Evolutionary conservation across 1,139 yeast species (phyloP).

Genomic region (Hanseniaspora uvarum): DNA sequence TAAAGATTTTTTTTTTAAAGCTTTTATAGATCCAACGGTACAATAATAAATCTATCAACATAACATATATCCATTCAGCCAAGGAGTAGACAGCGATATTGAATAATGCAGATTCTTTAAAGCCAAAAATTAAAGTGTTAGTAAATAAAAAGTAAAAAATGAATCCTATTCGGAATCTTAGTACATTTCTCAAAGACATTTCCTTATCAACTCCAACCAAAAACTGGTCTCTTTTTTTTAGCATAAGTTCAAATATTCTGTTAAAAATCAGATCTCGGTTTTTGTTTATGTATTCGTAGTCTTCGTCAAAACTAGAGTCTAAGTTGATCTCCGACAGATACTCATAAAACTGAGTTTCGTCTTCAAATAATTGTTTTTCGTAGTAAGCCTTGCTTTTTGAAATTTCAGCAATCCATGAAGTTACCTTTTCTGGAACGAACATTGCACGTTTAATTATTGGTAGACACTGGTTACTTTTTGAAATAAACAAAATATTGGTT

Average conservation of each 20-base stretch:
- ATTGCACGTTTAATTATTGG: no score
- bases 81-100: background rate
- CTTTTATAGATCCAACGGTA: background rate
- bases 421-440: background rate
- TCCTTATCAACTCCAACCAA: background rate
- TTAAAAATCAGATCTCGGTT: conserved; percentile 3
- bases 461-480: no score
- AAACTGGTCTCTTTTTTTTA: conserved; percentile 3
- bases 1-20: background rate
- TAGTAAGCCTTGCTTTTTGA: background rate
- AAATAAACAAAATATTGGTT: no score
- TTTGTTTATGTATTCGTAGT: background rate
- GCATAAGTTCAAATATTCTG: background rate
- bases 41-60: background rate
- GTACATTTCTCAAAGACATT: background rate
- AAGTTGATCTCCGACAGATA: background rate
- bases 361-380: background rate
- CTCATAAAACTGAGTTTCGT: conserved; percentile 8
- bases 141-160: background rate
- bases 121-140: background rate
- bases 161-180: background rate
- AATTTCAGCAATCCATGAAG: background rate
- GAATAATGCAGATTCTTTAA: background rate
- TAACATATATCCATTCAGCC: background rate
- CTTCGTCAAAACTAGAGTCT: background rate